A percentile compares a stretch with the other conserved stretches of the same genome.
phyloP scores from a whole-genome alignment of 2,329 filamentous ascomycete genomes.

The Venturia nashicola region DNA sequence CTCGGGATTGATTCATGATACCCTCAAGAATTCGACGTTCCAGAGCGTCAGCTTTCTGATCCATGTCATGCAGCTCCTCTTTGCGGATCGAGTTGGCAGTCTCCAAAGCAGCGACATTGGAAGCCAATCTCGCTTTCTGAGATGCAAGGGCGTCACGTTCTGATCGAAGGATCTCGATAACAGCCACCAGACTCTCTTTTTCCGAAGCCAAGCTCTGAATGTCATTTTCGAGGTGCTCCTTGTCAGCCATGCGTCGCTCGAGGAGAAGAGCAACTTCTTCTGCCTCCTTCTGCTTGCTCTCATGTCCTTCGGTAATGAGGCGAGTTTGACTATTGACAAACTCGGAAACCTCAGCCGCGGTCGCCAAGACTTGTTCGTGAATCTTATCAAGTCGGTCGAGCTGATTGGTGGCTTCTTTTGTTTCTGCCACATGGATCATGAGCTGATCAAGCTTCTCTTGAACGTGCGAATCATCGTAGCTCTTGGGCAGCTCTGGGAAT shows the following conservation, averaged over 20 bases:
- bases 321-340: constrained; percentile 70
- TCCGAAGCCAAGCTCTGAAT: constrained; percentile 32
- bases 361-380: constrained; percentile 73
- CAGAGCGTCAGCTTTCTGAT: constrained; percentile 72
- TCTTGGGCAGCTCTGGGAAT: constrained; percentile 20
- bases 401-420: constrained; percentile 59
- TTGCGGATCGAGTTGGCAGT: constrained; percentile 79
- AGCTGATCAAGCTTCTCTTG: constrained; percentile 44
- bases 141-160: constrained; percentile 66
- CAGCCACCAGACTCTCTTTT: constrained; percentile 35
- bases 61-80: constrained; percentile 86
- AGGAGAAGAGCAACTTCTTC: constrained; percentile 72
- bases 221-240: constrained; percentile 43
- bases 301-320: constrained; percentile 63
- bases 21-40: constrained; percentile 90
- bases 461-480: constrained; percentile 44
- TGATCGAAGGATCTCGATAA: constrained; percentile 45
- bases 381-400: constrained; percentile 80
- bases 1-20: constrained; percentile 89
- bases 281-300: constrained; percentile 65
- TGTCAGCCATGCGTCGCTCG: constrained; percentile 58
- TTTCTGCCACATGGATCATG: constrained; percentile 51
- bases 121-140: constrained; percentile 68
- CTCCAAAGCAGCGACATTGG: constrained; percentile 82
- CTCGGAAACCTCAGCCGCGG: constrained; percentile 69